Percentiles rank a stretch among this genome's conserved stretches.
Evolutionary conservation across 257 asterid genomes (phyloP).

Genomic region (Fraxinus anomala): DNA sequence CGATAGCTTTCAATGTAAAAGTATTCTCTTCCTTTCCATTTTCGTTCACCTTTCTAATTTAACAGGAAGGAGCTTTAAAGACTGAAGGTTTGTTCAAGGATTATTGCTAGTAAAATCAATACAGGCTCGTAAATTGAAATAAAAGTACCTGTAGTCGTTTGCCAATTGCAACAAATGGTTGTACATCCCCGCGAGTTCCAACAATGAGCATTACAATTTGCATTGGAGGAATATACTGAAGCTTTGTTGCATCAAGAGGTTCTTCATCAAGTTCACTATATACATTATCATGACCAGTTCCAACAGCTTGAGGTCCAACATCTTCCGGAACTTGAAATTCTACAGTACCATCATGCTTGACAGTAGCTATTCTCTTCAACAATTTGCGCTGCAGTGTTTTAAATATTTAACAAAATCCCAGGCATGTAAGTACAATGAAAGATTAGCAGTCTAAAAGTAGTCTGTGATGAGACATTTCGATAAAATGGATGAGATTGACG

Average conservation of each 20-base stretch:
- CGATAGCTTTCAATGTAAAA: background rate
- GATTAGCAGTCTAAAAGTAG: slow-evolving; percentile 12
- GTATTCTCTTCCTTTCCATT: background rate
- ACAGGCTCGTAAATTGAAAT: background rate
- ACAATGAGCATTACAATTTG: slow-evolving; percentile 93
- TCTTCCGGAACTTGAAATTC: slow-evolving; percentile 86
- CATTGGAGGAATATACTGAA: slow-evolving; percentile 73
- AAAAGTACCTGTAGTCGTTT: slow-evolving; percentile 69
- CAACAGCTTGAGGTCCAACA: slow-evolving; percentile 50
- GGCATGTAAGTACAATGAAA: slow-evolving; percentile 20
- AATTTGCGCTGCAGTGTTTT: slow-evolving; percentile 82
- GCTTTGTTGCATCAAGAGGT: slow-evolving; percentile 61
- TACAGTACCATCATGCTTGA: slow-evolving; percentile 89
- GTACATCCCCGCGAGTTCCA: slow-evolving; percentile 98
- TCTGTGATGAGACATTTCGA: slow-evolving; percentile 15
- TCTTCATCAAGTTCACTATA: slow-evolving; percentile 56
- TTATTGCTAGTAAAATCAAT: slow-evolving; percentile 9
- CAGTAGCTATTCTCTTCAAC: slow-evolving; percentile 91
- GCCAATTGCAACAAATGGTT: slow-evolving; percentile 95
- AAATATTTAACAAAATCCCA: slow-evolving; percentile 44
- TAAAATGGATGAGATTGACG: slow-evolving; percentile 7
- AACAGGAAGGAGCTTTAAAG: background rate
- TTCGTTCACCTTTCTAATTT: background rate
- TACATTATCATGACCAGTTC: slow-evolving; percentile 42
- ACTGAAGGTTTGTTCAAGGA: background rate